Evolutionary conservation across 106 monocot species (phyloP).

Genomic region (Posidonia australis): DNA sequence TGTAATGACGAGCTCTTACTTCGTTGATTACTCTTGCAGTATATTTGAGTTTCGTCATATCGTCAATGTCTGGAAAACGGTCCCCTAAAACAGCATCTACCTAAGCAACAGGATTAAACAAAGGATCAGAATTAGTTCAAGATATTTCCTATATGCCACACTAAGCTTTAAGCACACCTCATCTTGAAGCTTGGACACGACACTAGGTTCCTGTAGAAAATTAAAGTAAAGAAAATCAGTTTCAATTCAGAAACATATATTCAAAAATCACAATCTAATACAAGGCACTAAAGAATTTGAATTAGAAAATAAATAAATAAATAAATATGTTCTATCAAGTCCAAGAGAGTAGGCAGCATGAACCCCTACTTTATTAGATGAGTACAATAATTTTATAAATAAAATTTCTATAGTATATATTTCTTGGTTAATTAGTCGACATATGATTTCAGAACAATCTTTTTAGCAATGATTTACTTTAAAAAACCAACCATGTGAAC

Average conservation of each 20-base stretch:
- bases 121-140: not conserved
- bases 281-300: not conserved
- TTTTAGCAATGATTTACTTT: too few species aligned
- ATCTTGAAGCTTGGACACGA: constrained; percentile 81
- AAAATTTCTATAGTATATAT: too few species aligned
- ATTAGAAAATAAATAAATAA: not conserved
- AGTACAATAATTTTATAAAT: too few species aligned
- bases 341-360: not conserved
- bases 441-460: too few species aligned
- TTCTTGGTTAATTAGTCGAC: too few species aligned
- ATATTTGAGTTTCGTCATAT: constrained; percentile 85
- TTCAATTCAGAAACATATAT: not conserved
- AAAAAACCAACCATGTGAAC: too few species aligned
- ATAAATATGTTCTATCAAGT: too few species aligned
- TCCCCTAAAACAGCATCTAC: constrained; percentile 85
- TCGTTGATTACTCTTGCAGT: constrained; percentile 91
- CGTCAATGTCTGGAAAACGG: constrained; percentile 68
- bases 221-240: not conserved
- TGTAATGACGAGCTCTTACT: constrained; percentile 33
- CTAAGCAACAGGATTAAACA: constrained; percentile 30
- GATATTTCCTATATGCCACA: not conserved
- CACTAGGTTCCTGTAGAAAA: constrained; percentile 47
- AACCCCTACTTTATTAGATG: not conserved
- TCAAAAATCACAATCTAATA: not conserved
- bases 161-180: constrained; percentile 36